Conservation (phyloP, 2,329 filamentous ascomycete species). For the Lecanicillium sp. region DNA sequence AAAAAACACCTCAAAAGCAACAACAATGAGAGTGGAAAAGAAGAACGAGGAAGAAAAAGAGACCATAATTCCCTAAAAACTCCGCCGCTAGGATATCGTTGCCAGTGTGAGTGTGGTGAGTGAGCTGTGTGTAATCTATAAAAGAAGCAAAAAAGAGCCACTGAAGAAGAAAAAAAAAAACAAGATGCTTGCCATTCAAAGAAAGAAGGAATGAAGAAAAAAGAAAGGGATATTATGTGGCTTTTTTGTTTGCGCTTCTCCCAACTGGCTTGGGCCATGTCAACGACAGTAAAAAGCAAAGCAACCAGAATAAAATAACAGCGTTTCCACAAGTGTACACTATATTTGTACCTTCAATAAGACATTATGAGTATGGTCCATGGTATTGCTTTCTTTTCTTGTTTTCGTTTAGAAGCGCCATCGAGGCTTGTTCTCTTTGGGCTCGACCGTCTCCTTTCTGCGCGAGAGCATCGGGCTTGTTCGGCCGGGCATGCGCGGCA, state of each 20-base stretch:
- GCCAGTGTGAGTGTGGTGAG: not conserved
- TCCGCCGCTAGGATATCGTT: conserved; percentile 13
- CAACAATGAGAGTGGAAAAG: not conserved
- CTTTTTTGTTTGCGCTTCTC: too few relatives aligned
- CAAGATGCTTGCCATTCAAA: not conserved
- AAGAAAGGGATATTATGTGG: not conserved
- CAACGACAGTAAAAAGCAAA: not conserved
- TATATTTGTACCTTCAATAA: not conserved
- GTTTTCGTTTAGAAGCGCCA: conserved; percentile 40
- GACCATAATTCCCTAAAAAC: conserved; percentile 2
- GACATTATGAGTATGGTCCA: not conserved
- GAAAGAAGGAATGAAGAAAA: not conserved
- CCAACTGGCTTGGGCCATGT: too few relatives aligned
- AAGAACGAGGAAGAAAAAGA: not conserved
- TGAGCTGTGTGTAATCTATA: conserved; percentile 4
- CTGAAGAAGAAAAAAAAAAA: not conserved
- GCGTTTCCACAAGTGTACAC: not conserved
- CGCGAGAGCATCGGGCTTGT: conserved; percentile 27
- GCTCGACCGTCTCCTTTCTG: conserved; percentile 29
- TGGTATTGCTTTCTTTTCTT: not conserved
- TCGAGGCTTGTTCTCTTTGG: conserved; percentile 40
- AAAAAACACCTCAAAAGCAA: not conserved
- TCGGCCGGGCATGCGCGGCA: conserved; percentile 35
- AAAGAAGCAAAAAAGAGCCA: not conserved
- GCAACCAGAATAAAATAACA: not conserved